A percentile compares a stretch with the other conserved stretches of the same genome.
Evolutionary conservation across 129 eudicot genomes (phyloP).

Genomic region (Centrapalus pauciflorus): DNA sequence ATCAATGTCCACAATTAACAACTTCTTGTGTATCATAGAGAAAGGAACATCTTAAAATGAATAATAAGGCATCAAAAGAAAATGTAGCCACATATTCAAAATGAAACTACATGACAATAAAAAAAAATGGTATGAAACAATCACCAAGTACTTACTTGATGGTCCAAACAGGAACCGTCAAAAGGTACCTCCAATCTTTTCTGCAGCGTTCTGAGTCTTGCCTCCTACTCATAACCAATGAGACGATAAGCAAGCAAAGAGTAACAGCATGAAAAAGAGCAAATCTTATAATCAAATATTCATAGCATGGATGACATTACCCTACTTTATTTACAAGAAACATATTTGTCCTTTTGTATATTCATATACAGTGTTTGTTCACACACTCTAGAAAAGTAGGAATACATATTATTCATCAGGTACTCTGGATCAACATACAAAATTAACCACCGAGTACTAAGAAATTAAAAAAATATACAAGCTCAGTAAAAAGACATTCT

Average conservation of each 20-base stretch:
- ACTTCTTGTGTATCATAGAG: background rate
- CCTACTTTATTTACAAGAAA: background rate
- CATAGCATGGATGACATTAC: background rate
- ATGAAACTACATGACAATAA: background rate
- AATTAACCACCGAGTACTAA: background rate
- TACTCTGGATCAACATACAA: too few relatives aligned
- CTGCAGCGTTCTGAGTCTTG: conserved; percentile 65
- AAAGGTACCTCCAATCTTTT: conserved; percentile 72
- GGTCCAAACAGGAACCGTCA: conserved; percentile 74
- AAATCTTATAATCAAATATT: background rate
- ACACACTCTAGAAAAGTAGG: background rate
- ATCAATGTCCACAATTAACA: too few relatives aligned
- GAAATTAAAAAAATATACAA: background rate
- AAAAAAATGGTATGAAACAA: background rate
- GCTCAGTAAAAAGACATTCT: background rate
- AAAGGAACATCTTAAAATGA: background rate
- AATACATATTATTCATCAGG: background rate
- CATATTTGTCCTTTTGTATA: background rate
- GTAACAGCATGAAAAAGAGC: background rate
- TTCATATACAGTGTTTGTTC: background rate
- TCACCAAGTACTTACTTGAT: conserved; percentile 53
- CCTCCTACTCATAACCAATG: conserved; percentile 43
- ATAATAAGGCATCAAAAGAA: background rate
- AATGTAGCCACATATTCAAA: background rate
- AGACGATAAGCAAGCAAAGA: background rate